Evolutionary conservation across 345 rosid species (phyloP), one percentile per base, ranked within the genome.

Genomic region (Citrus reticulata): DNA sequence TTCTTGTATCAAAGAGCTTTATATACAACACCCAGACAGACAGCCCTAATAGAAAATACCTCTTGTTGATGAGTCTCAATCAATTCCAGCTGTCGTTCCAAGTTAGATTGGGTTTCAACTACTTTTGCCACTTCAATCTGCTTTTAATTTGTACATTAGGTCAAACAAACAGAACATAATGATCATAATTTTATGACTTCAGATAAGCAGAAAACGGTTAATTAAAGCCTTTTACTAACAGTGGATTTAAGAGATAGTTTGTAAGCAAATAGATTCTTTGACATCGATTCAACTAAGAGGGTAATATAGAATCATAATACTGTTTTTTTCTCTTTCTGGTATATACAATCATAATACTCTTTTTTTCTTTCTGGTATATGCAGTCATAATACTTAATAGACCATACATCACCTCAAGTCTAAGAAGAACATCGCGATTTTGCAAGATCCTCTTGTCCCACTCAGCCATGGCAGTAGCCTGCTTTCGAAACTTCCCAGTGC

Each of bases 81-180:
- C 81, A 96, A 89, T 85, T 94, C 99, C 83, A 96, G 83, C 82
- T 90, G 95, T 66, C 95, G 85, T 72, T 96, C 99, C 87, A 96
- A 78, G 74, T 88, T 85, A 69, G 90, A 83, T 87, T 96, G 98
- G 4, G 93, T 92, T 86, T 96, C 97, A 67, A 94, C 99, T 85
- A 94, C 99, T 90, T 94, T 94, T 73, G 97, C 98, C 81, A 94
- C 97, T 89, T 96, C 98, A 89, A 90, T 92, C 98, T 96, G 87
- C 81, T 34, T 71, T 82, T 57, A 76, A 69, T 69, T 49, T 72
- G 69, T 34, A 40, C 2, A 67, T 72, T 34, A 80, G 72, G 11
- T 58, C 54, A 75, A 57, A 63, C 57, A 72, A 71, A 46, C 20
- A 68, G 5, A 37, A 58, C 22, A 49, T 24, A 49, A 55, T 58